Evolutionary conservation across 202 grass and related monocot genomes (phyloP).

Genomic region (Carex arenaria): DNA sequence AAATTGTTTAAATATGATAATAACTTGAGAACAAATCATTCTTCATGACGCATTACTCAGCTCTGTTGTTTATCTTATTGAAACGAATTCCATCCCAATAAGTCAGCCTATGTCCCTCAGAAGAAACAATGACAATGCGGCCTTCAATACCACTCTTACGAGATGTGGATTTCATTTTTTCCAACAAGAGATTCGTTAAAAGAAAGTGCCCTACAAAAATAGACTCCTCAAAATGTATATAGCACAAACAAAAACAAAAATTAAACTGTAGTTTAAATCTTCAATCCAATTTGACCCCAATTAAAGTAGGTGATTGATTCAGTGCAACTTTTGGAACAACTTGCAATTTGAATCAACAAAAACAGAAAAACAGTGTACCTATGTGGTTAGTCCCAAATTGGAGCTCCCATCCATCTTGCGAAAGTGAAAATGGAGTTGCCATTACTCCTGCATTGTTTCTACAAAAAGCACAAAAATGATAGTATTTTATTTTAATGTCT

Average conservation of each 20-base stretch:
- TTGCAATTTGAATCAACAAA: conserved; percentile 5
- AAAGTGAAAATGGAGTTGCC: conserved; percentile 36
- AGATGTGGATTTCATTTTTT: conserved; percentile 57
- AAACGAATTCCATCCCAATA: conserved; percentile 53
- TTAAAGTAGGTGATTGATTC: neutral
- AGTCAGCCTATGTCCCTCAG: conserved; percentile 41
- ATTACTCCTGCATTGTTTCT: conserved; percentile 79
- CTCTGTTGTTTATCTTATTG: conserved; percentile 40
- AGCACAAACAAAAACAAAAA: conserved; percentile 8
- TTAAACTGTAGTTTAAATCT: neutral
- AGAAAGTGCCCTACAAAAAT: conserved; percentile 65
- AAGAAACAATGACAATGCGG: conserved; percentile 59
- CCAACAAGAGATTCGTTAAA: conserved; percentile 63
- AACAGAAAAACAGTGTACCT: conserved; percentile 26
- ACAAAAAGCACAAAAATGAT: neutral
- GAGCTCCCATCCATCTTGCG: conserved; percentile 57
- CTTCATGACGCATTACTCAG: conserved; percentile 29
- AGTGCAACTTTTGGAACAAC: neutral
- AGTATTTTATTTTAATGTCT: neutral
- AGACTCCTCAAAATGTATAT: neutral
- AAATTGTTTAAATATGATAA: neutral
- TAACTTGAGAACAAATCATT: neutral
- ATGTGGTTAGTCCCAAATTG: conserved; percentile 80
- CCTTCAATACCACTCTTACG: conserved; percentile 36
- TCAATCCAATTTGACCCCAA: neutral